Base-by-base conservation (phyloP, 495 filamentous ascomycete genomes). In the Bathelium albidoporum region DNA sequence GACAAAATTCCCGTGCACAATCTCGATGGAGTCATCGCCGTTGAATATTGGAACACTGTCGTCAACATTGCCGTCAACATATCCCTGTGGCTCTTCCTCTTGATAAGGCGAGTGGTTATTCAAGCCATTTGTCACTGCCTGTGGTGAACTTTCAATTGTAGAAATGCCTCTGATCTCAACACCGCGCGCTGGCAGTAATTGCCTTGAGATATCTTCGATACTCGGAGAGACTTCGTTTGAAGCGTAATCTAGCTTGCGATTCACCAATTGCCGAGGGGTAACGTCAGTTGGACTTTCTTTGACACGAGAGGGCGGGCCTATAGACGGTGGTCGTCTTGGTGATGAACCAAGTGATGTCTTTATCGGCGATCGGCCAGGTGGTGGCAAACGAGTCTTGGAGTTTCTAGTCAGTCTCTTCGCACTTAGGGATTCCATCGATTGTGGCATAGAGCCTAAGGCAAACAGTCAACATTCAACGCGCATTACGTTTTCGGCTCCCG, bases 341-440 rank as follows among this genome's bases (percentile, higher is more conserved):
- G 84, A 82, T 1, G 83, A 82, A 36, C 78, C 79, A n/a, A 85
- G 72, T 18, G 75, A 67, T 5, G 82, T 81, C 72, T 83, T 86
- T 28, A 79, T 76, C 2, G 83, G 83, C 2, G 81, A 83, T 45
- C 79, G 73, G 7, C 74, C 74, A 24, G 78, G 77, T 31, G 81
- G 78, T 36, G 78, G 76, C 44, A 80, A 70, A 70, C 66, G 67
- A 59, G 55, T 76, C 49, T 64, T 71, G 58, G 66, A 70, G 63
- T 71, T 75, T 32, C 71, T 68, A 32, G 73, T 65, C 53, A 68
- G 70, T 66, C 67, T 69, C 59, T 60, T 62, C 59, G 60, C 68
- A 68, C 59, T 65, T 14, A 78, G 65, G 2, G 77, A 68, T 22
- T 74, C 70, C 10, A 72, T 69, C 55, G 77, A 74, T 45, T 81